A percentile compares a stretch with the other conserved stretches of the same genome.
Conservation (phyloP, 495 filamentous ascomycete genomes). For the Saxispiralis lemnorum region DNA sequence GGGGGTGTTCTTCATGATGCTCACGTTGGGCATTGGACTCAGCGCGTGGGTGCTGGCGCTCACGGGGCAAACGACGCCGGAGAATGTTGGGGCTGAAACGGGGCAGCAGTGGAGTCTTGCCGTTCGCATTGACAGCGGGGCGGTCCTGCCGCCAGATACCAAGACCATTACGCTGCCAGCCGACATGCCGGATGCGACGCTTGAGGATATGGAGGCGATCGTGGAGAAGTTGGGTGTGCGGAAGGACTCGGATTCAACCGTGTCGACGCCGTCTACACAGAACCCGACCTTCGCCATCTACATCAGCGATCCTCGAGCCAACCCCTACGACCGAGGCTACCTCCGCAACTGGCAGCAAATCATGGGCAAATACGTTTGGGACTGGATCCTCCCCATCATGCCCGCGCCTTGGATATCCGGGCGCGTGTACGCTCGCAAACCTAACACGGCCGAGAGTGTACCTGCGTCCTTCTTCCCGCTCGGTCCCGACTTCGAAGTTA, state of each 20-base stretch:
- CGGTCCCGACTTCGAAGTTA: too few relatives aligned
- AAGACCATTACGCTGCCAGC: too few relatives aligned
- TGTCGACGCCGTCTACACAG: background rate
- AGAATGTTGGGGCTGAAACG: slow-evolving; percentile 42
- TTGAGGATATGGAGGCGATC: too few relatives aligned
- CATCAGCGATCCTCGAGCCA: background rate
- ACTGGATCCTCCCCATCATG: slow-evolving; percentile 6
- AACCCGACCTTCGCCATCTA: slow-evolving; percentile 5
- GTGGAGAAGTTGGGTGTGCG: too few relatives aligned
- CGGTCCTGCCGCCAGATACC: too few relatives aligned
- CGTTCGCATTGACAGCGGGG: slow-evolving; percentile 26
- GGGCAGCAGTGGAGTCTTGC: slow-evolving; percentile 51
- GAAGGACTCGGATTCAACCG: background rate
- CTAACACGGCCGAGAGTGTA: too few relatives aligned
- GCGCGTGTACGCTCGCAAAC: too few relatives aligned
- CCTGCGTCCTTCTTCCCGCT: too few relatives aligned
- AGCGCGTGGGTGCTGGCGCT: slow-evolving; percentile 51
- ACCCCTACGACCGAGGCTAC: slow-evolving; percentile 6
- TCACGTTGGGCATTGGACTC: slow-evolving; percentile 53
- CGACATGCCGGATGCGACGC: too few relatives aligned
- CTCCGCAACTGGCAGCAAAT: slow-evolving; percentile 1
- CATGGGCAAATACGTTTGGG: slow-evolving; percentile 1
- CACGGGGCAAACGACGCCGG: slow-evolving; percentile 61
- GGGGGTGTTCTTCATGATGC: slow-evolving; percentile 47
- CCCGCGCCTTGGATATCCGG: background rate